A percentile compares a stretch with the other conserved stretches of the same genome.
Conservation (phyloP, 257 asterid species). For the Nicotiana undulata region DNA sequence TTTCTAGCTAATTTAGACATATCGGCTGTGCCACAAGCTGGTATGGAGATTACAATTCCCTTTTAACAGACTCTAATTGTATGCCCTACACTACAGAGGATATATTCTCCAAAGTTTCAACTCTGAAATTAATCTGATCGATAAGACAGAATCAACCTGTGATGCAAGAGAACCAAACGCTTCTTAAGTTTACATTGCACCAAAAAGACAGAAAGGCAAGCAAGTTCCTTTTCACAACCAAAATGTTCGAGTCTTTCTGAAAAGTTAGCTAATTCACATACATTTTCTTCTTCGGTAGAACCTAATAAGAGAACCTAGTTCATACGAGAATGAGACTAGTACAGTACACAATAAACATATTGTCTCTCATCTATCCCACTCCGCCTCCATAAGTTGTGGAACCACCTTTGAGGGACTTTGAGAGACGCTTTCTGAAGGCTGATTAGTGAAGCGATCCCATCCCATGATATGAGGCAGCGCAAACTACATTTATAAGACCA, state of each 20-base stretch:
- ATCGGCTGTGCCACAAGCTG: neutral
- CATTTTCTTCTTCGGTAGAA: neutral
- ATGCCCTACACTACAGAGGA: neutral
- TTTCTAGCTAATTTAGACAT: neutral
- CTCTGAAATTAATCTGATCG: neutral
- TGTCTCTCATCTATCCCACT: constrained; percentile 64
- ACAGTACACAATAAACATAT: neutral
- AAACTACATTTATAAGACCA: constrained; percentile 43
- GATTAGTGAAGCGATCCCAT: constrained; percentile 54
- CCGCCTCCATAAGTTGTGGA: constrained; percentile 41
- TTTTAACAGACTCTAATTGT: neutral
- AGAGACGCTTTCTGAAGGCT: constrained; percentile 18
- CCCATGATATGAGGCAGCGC: constrained; percentile 95
- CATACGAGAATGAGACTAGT: neutral
- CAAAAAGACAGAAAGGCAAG: neutral
- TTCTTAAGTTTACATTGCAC: neutral
- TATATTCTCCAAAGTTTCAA: neutral
- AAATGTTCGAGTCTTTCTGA: neutral
- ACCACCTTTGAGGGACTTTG: constrained; percentile 23
- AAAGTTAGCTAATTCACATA: neutral
- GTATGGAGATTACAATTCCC: neutral
- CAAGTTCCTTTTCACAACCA: neutral
- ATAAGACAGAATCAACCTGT: neutral
- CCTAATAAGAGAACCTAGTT: neutral
- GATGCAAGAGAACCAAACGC: neutral